A percentile compares a stretch with the other conserved stretches of the same genome.
phyloP scores from a whole-genome alignment of 306 rosid genomes.

The cucumber (Cucumis sativus) region Cucumber_9930_V3 NC_026660.2:20334001-20334500 shows the following conservation, averaged over 20 bases:
- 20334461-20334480: not conserved
- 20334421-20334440: slow-evolving; percentile 82
- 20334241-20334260: not conserved
- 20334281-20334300: not conserved
- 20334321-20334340: slow-evolving; percentile 51
- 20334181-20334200: slow-evolving; percentile 72
- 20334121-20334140: slow-evolving; percentile 71
- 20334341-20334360: slow-evolving; percentile 31
- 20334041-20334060: not conserved
- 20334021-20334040: not conserved
- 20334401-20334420: slow-evolving; percentile 87
- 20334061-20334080: not conserved
- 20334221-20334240: slow-evolving; percentile 76
- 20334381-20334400: slow-evolving; percentile 72
- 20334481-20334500: not conserved
- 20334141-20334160: slow-evolving; percentile 69
- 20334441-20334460: slow-evolving; percentile 58
- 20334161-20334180: slow-evolving; percentile 54
- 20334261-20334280: not conserved
- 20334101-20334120: slow-evolving; percentile 22
- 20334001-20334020: not conserved
- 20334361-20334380: slow-evolving; percentile 56
- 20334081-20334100: not conserved
- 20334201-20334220: slow-evolving; percentile 63
- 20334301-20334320: not conserved